A percentile compares a stretch with the other conserved stretches of the same genome.
Evolutionary conservation across 495 filamentous ascomycete genomes (phyloP).

Genomic region (Penicillium chermesinum): DNA sequence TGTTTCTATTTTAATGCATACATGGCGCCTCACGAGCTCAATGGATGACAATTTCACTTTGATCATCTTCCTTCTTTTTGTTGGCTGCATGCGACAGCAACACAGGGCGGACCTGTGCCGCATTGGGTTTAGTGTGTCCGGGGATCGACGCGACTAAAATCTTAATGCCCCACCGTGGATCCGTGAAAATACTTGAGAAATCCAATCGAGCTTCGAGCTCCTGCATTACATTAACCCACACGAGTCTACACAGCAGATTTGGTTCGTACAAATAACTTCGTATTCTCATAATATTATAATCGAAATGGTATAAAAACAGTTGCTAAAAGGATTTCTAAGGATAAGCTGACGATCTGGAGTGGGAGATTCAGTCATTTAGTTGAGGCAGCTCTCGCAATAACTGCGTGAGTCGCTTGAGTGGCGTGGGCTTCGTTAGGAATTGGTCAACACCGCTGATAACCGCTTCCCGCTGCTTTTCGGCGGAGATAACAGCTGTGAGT

Average conservation of each 20-base stretch:
- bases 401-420: conserved; percentile 23
- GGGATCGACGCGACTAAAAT: too few species aligned
- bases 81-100: too few species aligned
- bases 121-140: too few species aligned
- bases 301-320: too few species aligned
- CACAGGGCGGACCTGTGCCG: too few species aligned
- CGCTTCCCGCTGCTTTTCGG: conserved; percentile 53
- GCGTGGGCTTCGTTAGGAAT: conserved; percentile 60
- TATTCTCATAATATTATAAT: neutral
- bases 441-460: conserved; percentile 54
- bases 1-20: neutral
- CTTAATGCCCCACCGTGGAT: too few species aligned
- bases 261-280: neutral
- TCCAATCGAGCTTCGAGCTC: too few species aligned
- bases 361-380: neutral
- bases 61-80: too few species aligned
- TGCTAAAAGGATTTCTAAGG: too few species aligned
- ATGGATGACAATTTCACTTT: too few species aligned
- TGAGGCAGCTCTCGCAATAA: conserved; percentile 8
- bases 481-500: conserved; percentile 53
- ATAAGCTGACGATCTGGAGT: too few species aligned
- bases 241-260: neutral
- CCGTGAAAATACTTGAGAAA: too few species aligned
- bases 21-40: neutral
- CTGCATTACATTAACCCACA: neutral